Conservation (phyloP, 78 protist species). For the Pelomyxa schiedti region DNA sequence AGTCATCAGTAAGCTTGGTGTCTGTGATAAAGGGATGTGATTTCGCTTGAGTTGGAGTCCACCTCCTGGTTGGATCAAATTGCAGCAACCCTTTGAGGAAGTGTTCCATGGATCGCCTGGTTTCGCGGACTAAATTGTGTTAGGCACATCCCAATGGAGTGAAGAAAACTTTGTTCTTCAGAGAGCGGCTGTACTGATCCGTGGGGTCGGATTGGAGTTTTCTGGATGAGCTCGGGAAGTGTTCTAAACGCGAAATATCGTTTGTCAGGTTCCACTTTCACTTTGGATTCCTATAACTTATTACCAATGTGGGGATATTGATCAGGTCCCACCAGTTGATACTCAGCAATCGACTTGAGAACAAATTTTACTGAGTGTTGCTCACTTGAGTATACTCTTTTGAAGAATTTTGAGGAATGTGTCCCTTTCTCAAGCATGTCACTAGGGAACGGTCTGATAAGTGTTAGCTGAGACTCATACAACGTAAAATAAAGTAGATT, state of each 20-base stretch:
- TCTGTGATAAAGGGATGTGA: constrained; percentile 65
- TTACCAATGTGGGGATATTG: too few species aligned
- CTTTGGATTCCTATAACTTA: constrained; percentile 36
- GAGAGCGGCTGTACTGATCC: constrained; percentile 13
- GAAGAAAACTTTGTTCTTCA: background rate
- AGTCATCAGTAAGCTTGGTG: too few species aligned
- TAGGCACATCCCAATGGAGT: background rate
- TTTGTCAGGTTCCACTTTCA: constrained; percentile 29
- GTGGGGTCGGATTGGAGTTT: constrained; percentile 22
- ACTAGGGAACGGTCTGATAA: constrained; percentile 9
- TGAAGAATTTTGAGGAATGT: constrained; percentile 18
- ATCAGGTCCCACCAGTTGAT: too few species aligned
- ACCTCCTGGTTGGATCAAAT: constrained; percentile 45
- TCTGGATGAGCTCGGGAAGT: constrained; percentile 38
- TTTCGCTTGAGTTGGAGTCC: constrained; percentile 55
- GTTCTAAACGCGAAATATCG: constrained; percentile 38
- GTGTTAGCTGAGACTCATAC: too few species aligned
- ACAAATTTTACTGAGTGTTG: background rate
- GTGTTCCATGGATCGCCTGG: background rate
- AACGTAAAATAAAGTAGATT: too few species aligned
- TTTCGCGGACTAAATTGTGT: background rate
- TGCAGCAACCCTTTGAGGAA: constrained; percentile 51
- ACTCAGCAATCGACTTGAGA: constrained; percentile 35
- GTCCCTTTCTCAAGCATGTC: constrained; percentile 41
- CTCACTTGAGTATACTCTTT: background rate